Conservation (phyloP, 352 stramenopile species). For the Phytophthora cactorum region DNA sequence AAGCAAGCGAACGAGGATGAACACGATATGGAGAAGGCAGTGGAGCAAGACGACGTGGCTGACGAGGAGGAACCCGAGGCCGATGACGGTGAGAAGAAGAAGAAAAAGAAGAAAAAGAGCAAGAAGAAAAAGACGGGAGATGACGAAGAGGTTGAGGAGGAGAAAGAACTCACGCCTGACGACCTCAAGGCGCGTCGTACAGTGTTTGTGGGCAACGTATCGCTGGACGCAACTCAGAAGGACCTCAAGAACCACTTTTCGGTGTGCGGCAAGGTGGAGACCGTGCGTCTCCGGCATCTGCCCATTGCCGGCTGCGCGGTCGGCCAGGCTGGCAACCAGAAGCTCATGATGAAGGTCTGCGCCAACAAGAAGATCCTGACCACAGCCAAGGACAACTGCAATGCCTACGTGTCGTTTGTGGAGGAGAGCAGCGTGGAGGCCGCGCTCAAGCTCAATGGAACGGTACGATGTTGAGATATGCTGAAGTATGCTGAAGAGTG, state of each 20-base stretch:
- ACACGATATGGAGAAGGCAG: conserved; percentile 19
- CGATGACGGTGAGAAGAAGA: conserved; percentile 24
- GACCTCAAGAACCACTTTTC: conserved; percentile 86
- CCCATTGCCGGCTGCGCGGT: conserved; percentile 87
- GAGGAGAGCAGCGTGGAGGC: conserved; percentile 58
- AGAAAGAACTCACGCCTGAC: conserved; percentile 37
- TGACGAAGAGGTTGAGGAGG: conserved; percentile 7
- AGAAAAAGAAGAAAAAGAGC: conserved; percentile 40
- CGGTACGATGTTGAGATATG: conserved; percentile 35
- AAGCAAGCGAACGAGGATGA: conserved; percentile 11
- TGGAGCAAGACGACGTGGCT: conserved; percentile 10
- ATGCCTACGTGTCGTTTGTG: conserved; percentile 92
- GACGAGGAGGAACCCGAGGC: conserved; percentile 8
- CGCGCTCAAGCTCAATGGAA: conserved; percentile 76
- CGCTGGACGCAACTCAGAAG: conserved; percentile 81
- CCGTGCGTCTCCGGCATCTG: conserved; percentile 85
- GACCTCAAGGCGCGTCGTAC: conserved; percentile 80
- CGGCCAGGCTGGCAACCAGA: conserved; percentile 89
- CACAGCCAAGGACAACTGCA: conserved; percentile 86
- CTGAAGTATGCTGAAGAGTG: background rate
- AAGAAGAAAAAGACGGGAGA: conserved; percentile 20
- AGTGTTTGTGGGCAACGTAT: conserved; percentile 94
- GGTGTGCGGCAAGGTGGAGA: conserved; percentile 86
- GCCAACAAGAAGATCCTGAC: conserved; percentile 89
- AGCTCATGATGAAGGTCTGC: conserved; percentile 92